A percentile compares a stretch with the other conserved stretches of the same genome.
Conservation (phyloP, 768 basidiomycete genomes). For the Filobasidium floriforme region DNA sequence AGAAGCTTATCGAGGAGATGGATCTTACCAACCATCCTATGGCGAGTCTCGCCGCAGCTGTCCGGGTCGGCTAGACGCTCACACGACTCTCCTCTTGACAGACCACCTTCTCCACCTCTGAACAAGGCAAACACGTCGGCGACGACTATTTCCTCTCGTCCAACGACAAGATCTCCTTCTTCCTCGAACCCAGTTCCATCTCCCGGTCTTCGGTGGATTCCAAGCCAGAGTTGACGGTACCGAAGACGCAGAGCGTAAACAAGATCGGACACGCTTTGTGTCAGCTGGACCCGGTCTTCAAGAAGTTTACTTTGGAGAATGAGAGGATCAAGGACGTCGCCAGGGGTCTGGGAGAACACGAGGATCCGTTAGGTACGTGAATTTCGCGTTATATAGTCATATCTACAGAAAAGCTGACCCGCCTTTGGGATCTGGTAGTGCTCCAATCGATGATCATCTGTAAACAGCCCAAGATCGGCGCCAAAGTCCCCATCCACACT, state of each 20-base stretch:
- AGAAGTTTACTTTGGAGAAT: slow-evolving; percentile 72
- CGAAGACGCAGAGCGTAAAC: slow-evolving; percentile 66
- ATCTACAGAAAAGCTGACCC: not conserved
- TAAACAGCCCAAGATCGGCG: slow-evolving; percentile 88
- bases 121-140: slow-evolving; percentile 46
- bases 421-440: slow-evolving; percentile 48
- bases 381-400: not conserved
- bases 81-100: slow-evolving; percentile 11
- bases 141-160: slow-evolving; percentile 89
- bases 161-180: slow-evolving; percentile 90
- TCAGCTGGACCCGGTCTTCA: slow-evolving; percentile 72
- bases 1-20: slow-evolving; percentile 70
- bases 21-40: slow-evolving; percentile 68
- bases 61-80: not conserved
- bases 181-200: slow-evolving; percentile 84
- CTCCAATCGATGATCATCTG: slow-evolving; percentile 93
- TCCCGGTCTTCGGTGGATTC: not conserved
- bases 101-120: slow-evolving; percentile 82
- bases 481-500: slow-evolving; percentile 85
- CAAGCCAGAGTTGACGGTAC: slow-evolving; percentile 53
- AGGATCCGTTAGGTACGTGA: slow-evolving; percentile 59
- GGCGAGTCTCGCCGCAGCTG: slow-evolving; percentile 49
- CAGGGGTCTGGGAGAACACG: slow-evolving; percentile 70
- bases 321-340: slow-evolving; percentile 62
- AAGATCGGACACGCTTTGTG: slow-evolving; percentile 74